Conservation (phyloP, 176 grass and related monocot genomes). For the bread wheat (Triticum aestivum) region IWGSC_CS_RefSeq_v2.1 NC_057812.1:544933910-544934409, state of each 20-base stretch:
- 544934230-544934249: background rate
- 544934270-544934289: background rate
- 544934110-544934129: background rate
- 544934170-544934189: background rate
- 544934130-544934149: background rate
- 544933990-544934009: too few relatives aligned
- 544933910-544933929: constrained; percentile 30
- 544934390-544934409: background rate
- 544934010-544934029: too few relatives aligned
- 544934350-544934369: background rate
- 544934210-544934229: constrained; percentile 6
- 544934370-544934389: background rate
- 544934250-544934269: background rate
- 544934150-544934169: background rate
- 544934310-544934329: background rate
- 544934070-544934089: background rate
- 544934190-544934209: constrained; percentile 8
- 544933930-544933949: background rate
- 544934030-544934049: too few relatives aligned
- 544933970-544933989: background rate
- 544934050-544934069: too few relatives aligned
- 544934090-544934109: background rate
- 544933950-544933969: background rate
- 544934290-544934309: background rate
- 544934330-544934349: background rate